Percentiles rank a stretch among this genome's conserved stretches.
These are phyloP conservation scores for Coemansia sp. DNA, from an alignment of 192 early-diverging fungal genomes.

Conservation along the genomic window DNA sequence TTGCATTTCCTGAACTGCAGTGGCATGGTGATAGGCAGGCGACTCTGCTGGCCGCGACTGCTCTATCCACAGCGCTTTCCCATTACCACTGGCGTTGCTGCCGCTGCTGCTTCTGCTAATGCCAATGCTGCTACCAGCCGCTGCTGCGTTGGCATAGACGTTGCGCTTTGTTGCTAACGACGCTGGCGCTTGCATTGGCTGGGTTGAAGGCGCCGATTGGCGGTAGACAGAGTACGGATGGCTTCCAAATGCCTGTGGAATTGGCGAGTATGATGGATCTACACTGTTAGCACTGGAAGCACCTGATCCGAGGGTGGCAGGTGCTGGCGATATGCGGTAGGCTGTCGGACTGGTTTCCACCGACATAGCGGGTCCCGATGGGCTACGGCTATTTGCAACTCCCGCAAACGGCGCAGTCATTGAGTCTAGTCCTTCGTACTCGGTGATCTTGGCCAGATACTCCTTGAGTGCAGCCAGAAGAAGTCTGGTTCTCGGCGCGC, in stretches of 20 bases:
- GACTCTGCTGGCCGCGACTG: neutral
- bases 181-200: too few relatives aligned
- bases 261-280: neutral
- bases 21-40: neutral
- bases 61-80: too few relatives aligned
- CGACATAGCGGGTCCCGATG: too few relatives aligned
- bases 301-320: neutral
- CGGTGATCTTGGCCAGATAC: conserved; percentile 18
- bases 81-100: too few relatives aligned
- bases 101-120: neutral
- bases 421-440: conserved; percentile 9
- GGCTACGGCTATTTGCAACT: too few relatives aligned
- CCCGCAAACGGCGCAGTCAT: neutral
- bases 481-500: neutral
- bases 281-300: neutral
- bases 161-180: neutral
- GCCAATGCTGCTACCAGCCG: neutral
- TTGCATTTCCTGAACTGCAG: neutral
- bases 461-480: conserved; percentile 11
- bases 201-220: neutral
- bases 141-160: neutral
- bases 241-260: neutral
- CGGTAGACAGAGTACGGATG: neutral
- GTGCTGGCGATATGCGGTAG: too few relatives aligned
- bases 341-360: too few relatives aligned